Evolutionary conservation across 2,329 filamentous ascomycete species (phyloP).

Genomic region (Waltergamsia citrina): DNA sequence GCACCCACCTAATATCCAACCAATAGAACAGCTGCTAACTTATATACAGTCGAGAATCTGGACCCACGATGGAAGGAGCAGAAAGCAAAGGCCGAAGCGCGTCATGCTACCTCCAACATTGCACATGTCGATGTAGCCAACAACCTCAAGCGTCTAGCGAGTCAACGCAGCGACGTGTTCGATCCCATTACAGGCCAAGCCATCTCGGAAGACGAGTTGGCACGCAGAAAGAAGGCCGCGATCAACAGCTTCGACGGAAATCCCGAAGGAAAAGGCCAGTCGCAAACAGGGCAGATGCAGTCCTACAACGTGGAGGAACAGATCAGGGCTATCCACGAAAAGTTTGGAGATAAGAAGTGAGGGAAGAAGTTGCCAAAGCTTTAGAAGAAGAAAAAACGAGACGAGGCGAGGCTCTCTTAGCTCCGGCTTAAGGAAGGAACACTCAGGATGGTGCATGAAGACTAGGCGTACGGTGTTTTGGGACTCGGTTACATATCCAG

Average conservation of each 20-base stretch:
- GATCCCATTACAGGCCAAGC: conserved; percentile 62
- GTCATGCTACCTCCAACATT: conserved; percentile 77
- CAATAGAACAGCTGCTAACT: conserved; percentile 20
- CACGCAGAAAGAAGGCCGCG: conserved; percentile 68
- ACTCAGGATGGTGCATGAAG: too few relatives aligned
- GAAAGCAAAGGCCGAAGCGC: conserved; percentile 76
- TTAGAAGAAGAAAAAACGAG: too few relatives aligned
- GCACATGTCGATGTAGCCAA: conserved; percentile 82
- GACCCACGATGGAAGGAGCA: conserved; percentile 96
- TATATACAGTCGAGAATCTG: conserved; percentile 67
- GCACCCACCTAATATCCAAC: conserved; percentile 13
- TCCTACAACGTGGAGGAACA: conserved; percentile 78
- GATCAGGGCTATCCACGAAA: conserved; percentile 55
- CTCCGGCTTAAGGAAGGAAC: too few relatives aligned
- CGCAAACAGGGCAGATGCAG: conserved; percentile 49
- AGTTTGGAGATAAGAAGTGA: conserved; percentile 33
- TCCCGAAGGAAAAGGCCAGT: conserved; percentile 46
- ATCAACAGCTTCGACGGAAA: conserved; percentile 54
- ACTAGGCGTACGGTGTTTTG: too few relatives aligned
- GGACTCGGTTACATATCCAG: too few relatives aligned
- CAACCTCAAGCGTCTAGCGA: conserved; percentile 90
- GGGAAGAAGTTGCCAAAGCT: background rate
- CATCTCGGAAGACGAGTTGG: conserved; percentile 63
- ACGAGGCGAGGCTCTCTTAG: too few relatives aligned
- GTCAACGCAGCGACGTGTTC: conserved; percentile 80